phyloP scores from a whole-genome alignment of 805 yeast species.

The Teunomyces gatunensis region DNA sequence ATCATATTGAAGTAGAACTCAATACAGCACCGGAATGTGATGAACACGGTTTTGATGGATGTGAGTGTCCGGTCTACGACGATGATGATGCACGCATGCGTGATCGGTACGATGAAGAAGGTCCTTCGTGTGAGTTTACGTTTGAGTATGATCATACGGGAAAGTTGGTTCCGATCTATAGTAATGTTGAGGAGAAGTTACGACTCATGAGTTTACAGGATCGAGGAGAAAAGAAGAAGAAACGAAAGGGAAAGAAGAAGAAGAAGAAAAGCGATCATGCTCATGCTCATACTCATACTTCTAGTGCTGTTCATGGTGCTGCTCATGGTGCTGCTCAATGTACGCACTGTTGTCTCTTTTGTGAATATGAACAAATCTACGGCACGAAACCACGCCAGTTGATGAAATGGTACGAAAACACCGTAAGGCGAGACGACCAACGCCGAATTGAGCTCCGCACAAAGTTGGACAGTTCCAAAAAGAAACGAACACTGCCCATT shows the following conservation, averaged over 20 bases:
- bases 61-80: constrained; percentile 25
- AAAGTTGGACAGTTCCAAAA: constrained; percentile 25
- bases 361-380: constrained; percentile 52
- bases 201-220: constrained; percentile 29
- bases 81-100: constrained; percentile 6
- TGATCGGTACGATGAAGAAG: constrained; percentile 19
- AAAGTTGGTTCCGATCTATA: constrained; percentile 39
- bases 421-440: constrained; percentile 23
- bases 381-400: constrained; percentile 50
- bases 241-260: constrained; percentile 16
- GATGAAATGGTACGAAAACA: constrained; percentile 48
- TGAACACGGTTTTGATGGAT: constrained; percentile 23
- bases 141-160: constrained; percentile 44
- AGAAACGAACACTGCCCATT: neutral
- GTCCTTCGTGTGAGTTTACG: constrained; percentile 44
- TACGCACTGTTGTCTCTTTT: constrained; percentile 41
- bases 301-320: no score
- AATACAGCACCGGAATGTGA: constrained; percentile 34
- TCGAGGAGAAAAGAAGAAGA: constrained; percentile 11
- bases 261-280: constrained; percentile 14
- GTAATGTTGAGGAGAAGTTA: constrained; percentile 37
- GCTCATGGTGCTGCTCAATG: neutral
- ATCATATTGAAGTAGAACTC: constrained; percentile 42
- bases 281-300: no score
- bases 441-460: constrained; percentile 34